A percentile compares a stretch with the other conserved stretches of the same genome.
These are phyloP conservation scores for Lactarius quietus DNA, from an alignment of 768 basidiomycete species.

Conservation along the genomic window DNA sequence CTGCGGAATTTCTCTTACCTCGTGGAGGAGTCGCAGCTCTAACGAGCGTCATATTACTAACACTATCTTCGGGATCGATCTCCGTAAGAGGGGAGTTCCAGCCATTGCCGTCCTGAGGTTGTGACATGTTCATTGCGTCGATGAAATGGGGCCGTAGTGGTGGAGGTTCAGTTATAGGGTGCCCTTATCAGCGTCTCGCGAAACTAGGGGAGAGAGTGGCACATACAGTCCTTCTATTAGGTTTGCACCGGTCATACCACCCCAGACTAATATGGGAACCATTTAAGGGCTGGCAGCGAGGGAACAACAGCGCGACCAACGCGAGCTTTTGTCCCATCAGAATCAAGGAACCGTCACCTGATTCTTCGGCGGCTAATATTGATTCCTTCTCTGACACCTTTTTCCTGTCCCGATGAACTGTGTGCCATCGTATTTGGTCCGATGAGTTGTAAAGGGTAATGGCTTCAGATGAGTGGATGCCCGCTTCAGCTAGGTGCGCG, in stretches of 20 bases:
- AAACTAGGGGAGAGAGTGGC: neutral
- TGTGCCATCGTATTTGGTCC: slow-evolving; percentile 34
- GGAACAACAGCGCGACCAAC: slow-evolving; percentile 47
- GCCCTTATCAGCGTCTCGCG: neutral
- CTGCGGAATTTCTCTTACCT: neutral
- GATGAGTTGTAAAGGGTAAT: slow-evolving; percentile 29
- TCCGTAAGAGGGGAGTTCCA: slow-evolving; percentile 12
- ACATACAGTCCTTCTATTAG: slow-evolving; percentile 8
- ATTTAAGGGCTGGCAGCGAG: slow-evolving; percentile 47
- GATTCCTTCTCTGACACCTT: slow-evolving; percentile 14
- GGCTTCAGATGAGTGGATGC: slow-evolving; percentile 39
- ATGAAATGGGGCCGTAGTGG: slow-evolving; percentile 3
- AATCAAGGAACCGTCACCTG: slow-evolving; percentile 36
- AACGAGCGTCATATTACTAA: slow-evolving; percentile 14
- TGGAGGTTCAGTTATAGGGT: neutral
- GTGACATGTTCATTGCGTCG: slow-evolving; percentile 17
- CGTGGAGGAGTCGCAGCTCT: slow-evolving; percentile 8
- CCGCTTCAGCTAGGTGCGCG: slow-evolving; percentile 35
- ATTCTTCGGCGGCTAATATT: slow-evolving; percentile 35
- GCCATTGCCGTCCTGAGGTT: slow-evolving; percentile 3
- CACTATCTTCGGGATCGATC: slow-evolving; percentile 13
- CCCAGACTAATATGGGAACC: slow-evolving; percentile 42
- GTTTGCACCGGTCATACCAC: slow-evolving; percentile 52
- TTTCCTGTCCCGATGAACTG: slow-evolving; percentile 30
- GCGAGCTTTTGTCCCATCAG: slow-evolving; percentile 36